Base-by-base conservation (phyloP, 768 basidiomycete genomes). In the Termitomyces sp. region DNA sequence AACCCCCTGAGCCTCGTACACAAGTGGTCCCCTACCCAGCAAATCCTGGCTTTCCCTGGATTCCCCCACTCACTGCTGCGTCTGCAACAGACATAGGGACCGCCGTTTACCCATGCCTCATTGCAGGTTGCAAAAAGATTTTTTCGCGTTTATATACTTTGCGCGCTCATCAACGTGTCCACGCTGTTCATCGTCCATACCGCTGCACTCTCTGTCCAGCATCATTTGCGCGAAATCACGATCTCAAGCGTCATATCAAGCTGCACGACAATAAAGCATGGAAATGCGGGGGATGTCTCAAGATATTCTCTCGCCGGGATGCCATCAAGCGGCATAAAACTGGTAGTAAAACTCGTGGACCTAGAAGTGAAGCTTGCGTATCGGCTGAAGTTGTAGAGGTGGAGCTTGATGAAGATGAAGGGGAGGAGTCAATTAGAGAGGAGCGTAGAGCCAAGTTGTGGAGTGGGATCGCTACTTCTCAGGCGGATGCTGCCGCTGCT, bases 251-350 rank as follows among this genome's bases (percentile, higher is more conserved):
- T n/a, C 90, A 92, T 68, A 66, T 81, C 48, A 83, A 82, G 63
- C 72, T 87, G 38, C 90, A 92, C 67, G 87, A 86, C 58, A 82
- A 79, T 62, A 87, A 81, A 60, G 87, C 85, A 25, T 92, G 82
- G 82, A 82, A 85, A 62, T 92, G 90, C 63, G 77, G 73, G 37
- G 89, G 87, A 3, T 92, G 90, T 65, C 79, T 78, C 45, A 90
- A 89, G 69, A 72, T 86, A 21, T 92, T 91, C 65, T 87, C 87
- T 2, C 73, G 86, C n/a, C 77, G 86, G 43, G 90, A 92, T 66
- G 89, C 89, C 3, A 86, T 91, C 66, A 89, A 87, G 67, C 79
- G 87, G 23, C 90, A 91, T 61, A 88, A 87, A 69, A 84, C 86
- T 63, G 79, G 80, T 44, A 79, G 76, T 32, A 78, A 78, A 57